Base-by-base conservation (phyloP, 78 protist species). In the Pigoraptor vietnamica region DNA sequence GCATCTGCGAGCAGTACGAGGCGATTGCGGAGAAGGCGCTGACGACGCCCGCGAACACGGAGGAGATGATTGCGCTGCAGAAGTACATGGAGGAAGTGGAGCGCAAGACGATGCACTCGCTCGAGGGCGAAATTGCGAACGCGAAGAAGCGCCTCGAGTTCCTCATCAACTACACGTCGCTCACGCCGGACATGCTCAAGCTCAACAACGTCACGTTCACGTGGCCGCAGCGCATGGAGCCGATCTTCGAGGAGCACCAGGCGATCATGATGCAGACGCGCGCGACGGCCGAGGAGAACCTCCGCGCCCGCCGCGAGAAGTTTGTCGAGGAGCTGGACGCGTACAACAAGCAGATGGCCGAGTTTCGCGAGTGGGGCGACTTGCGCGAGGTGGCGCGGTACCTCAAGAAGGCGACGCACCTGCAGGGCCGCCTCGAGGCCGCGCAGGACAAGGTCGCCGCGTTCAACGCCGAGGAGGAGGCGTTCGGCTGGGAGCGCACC, bases 401-500 rank as follows among this genome's bases (percentile, higher is more conserved):
- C 55, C 39, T 24, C 38, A 33, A 86, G 56, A 1, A 38, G 89
- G 39, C 89, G 67, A 23, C 2, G 23, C 29, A 2, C 2, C 55
- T 86, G 35, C 21, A 86, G 37, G 1, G 38, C 34, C 89, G 55
- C 29, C 89, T 86, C 39, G 55, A 36, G 89, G 67, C 1, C 34
- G 89, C 89, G 32, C 25, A 1, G 24, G 67, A 86, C 35, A 36
- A 23, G 33, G 37, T 86, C 89, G n/a, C 23, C 48, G 39, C 56
- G 37, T 32, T 86, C 89, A 86, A 86, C n/a, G 32, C 32, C 23
- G 89, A 86, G 55, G 89, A 86, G 89, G 55, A 36, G 89, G 89
- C 89, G 38, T 86, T 86, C 37, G 89, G 35, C 34, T 86, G 89
- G 89, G 39, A 36, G 55, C 23, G 1, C 34, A 86, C 89, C 34